Conservation (phyloP, 345 rosid species). For the Gynandropsis gynandra region DNA sequence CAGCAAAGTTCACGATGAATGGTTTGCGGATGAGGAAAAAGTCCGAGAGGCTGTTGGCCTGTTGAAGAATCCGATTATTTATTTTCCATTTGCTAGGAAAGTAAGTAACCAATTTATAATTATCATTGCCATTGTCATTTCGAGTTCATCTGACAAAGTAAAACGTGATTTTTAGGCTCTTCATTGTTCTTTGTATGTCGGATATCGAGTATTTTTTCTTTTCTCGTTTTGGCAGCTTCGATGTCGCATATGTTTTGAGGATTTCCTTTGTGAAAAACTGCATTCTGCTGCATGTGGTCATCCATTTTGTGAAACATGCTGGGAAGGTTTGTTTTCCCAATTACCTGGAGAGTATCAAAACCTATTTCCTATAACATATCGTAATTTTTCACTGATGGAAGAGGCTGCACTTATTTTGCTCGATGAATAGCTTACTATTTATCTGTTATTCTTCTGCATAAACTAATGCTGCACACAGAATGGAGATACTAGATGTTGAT, state of each 20-base stretch:
- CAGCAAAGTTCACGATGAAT: conserved; percentile 58
- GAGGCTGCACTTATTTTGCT: too few relatives aligned
- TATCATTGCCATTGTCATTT: conserved; percentile 1
- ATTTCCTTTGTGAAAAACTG: conserved; percentile 28
- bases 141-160: neutral
- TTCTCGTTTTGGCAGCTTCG: conserved; percentile 27
- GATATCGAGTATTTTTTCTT: conserved; percentile 18
- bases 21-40: conserved; percentile 62
- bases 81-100: conserved; percentile 35
- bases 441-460: too few relatives aligned
- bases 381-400: too few relatives aligned
- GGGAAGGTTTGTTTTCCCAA: conserved; percentile 64
- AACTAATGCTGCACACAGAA: too few relatives aligned
- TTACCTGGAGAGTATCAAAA: neutral
- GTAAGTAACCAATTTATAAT: conserved; percentile 26
- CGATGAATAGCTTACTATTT: too few relatives aligned
- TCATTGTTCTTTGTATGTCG: neutral
- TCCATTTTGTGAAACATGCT: conserved; percentile 61
- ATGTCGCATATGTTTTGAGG: conserved; percentile 73
- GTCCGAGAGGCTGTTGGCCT: conserved; percentile 63
- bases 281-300: conserved; percentile 70
- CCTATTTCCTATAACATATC: neutral
- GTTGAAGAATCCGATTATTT: conserved; percentile 43
- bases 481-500: too few relatives aligned
- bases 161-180: neutral